Conservation (phyloP, 495 filamentous ascomycete genomes). For the Aspergillus steynii region DNA sequence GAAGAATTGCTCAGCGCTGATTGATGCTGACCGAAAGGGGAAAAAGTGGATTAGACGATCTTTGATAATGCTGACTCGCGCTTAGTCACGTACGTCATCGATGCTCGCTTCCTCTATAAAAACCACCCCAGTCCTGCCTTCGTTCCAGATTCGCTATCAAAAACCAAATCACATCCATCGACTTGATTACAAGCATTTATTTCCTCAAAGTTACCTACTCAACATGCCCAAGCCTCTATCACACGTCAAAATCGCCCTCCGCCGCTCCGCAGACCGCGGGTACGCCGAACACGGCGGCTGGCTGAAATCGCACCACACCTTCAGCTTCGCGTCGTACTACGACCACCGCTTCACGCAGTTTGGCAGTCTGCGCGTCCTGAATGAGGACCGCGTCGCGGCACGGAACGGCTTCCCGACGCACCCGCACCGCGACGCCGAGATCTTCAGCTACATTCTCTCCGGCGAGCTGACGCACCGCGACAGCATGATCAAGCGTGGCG, state of each 20-base stretch:
- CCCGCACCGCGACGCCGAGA: constrained; percentile 77
- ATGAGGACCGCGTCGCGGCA: constrained; percentile 75
- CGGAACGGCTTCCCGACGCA: constrained; percentile 76
- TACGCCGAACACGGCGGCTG: constrained; percentile 78
- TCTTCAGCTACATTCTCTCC: constrained; percentile 77
- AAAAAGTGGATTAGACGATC: too few relatives aligned
- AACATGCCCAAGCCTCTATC: constrained; percentile 56
- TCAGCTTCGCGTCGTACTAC: constrained; percentile 75
- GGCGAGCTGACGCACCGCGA: constrained; percentile 83
- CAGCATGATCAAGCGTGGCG: constrained; percentile 63
- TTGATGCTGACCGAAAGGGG: too few relatives aligned
- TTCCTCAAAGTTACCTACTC: too few relatives aligned
- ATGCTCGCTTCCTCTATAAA: too few relatives aligned
- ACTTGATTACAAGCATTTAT: too few relatives aligned
- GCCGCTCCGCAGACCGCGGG: constrained; percentile 61
- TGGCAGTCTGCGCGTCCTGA: constrained; percentile 73
- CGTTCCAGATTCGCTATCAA: too few relatives aligned
- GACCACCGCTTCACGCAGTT: constrained; percentile 63
- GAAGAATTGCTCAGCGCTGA: neutral
- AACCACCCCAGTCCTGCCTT: too few relatives aligned
- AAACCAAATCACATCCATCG: too few relatives aligned
- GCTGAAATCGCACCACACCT: constrained; percentile 84
- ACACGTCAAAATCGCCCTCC: constrained; percentile 63
- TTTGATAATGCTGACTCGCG: too few relatives aligned
- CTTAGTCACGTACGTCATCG: too few relatives aligned